Evolutionary conservation across 768 basidiomycete genomes (phyloP).

Genomic region (Grammothele lineata): DNA sequence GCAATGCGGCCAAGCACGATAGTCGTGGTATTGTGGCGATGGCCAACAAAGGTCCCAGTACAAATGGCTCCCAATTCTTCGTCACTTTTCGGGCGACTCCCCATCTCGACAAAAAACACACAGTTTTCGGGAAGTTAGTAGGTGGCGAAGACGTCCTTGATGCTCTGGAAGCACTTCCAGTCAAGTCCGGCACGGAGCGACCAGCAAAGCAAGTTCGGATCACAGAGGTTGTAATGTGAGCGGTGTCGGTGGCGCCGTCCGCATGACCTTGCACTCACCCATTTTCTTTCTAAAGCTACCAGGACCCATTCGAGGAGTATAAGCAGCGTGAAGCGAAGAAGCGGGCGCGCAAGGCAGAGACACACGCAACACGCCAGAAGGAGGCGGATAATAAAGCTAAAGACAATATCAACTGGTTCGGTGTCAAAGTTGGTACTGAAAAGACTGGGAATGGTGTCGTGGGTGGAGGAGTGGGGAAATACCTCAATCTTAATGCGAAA

Average conservation of each 20-base stretch:
- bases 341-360: constrained; percentile 53
- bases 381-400: constrained; percentile 49
- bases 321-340: constrained; percentile 79
- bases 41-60: constrained; percentile 92
- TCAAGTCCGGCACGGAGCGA: constrained; percentile 82
- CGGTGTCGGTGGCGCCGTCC: not conserved
- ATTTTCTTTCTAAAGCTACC: constrained; percentile 55
- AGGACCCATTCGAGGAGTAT: constrained; percentile 95
- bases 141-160: constrained; percentile 91
- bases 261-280: not conserved
- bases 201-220: constrained; percentile 85
- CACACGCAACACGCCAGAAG: constrained; percentile 21
- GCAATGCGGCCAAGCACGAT: constrained; percentile 86
- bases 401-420: constrained; percentile 85
- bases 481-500: constrained; percentile 45
- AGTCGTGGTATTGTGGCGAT: constrained; percentile 83
- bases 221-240: constrained; percentile 78
- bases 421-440: constrained; percentile 66
- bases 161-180: constrained; percentile 74
- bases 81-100: constrained; percentile 81
- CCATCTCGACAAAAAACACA: constrained; percentile 90
- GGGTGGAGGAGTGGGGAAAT: constrained; percentile 73
- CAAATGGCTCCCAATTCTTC: constrained; percentile 95
- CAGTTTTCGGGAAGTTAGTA: constrained; percentile 95
- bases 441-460: constrained; percentile 32